Evolutionary conservation across 805 yeast genomes (phyloP).

Genomic region (Brettanomyces anomalus): DNA sequence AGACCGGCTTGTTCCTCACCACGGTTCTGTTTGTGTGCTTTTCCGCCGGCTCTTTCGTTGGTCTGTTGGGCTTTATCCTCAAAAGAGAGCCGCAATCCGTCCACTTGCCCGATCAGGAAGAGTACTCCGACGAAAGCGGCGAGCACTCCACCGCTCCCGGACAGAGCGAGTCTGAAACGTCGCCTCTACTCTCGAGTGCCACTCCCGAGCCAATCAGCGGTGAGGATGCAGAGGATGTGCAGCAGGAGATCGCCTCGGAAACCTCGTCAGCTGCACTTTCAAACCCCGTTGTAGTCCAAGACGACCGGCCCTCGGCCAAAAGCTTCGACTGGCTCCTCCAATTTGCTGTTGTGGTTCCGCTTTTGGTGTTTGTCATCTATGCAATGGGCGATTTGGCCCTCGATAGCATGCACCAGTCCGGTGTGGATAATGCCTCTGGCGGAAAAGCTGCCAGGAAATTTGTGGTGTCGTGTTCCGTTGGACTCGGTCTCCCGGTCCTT

Average conservation of each 20-base stretch:
- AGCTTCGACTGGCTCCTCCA: slow-evolving; percentile 75
- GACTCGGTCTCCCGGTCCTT: slow-evolving; percentile 41
- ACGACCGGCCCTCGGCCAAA: no score
- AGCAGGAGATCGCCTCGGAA: background rate
- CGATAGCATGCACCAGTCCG: slow-evolving; percentile 60
- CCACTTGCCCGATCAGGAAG: background rate
- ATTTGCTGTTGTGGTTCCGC: slow-evolving; percentile 58
- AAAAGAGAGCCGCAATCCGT: slow-evolving; percentile 5
- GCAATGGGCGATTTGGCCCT: slow-evolving; percentile 47
- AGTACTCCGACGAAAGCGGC: background rate
- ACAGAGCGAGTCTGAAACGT: slow-evolving; percentile 6
- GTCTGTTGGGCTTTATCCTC: slow-evolving; percentile 40
- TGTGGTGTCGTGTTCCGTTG: slow-evolving; percentile 26
- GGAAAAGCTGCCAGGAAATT: slow-evolving; percentile 30
- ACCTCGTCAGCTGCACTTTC: slow-evolving; percentile 12
- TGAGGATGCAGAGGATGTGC: slow-evolving; percentile 5
- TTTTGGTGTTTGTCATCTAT: slow-evolving; percentile 45
- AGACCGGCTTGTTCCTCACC: slow-evolving; percentile 44
- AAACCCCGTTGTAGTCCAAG: no score
- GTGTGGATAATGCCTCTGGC: slow-evolving; percentile 51
- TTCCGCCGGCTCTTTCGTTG: slow-evolving; percentile 40
- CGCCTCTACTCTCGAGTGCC: slow-evolving; percentile 7
- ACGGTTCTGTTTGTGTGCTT: slow-evolving; percentile 38
- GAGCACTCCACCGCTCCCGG: background rate
- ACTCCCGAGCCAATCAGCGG: slow-evolving; percentile 6